Percentiles rank a stretch among this genome's conserved stretches.
phyloP scores from a whole-genome alignment of 106 monocot genomes.

The Vanilla planifolia region DNA sequence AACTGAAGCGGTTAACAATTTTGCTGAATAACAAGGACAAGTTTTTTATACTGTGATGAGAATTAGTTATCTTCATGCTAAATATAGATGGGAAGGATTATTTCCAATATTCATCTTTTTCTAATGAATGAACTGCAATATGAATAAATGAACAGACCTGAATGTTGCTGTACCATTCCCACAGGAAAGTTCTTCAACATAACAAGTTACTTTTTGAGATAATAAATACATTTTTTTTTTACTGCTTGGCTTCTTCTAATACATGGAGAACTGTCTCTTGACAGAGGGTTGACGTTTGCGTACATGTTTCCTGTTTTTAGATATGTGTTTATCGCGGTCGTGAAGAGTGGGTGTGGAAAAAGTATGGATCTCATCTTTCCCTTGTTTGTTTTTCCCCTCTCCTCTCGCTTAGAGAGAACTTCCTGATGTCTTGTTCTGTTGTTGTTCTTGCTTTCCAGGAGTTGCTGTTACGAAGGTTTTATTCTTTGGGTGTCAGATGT shows the following conservation, averaged over 20 bases:
- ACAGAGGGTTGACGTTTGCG: slow-evolving; percentile 4
- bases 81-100: background rate
- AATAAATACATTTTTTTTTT: background rate
- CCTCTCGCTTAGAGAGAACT: background rate
- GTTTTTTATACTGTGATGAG: too few relatives aligned
- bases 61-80: too few relatives aligned
- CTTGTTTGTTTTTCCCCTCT: background rate
- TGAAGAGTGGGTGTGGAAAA: slow-evolving; percentile 3
- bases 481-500: slow-evolving; percentile 18
- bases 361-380: background rate
- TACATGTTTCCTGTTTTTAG: background rate
- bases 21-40: too few relatives aligned
- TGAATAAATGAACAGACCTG: background rate
- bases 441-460: slow-evolving; percentile 9
- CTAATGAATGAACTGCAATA: background rate
- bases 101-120: background rate
- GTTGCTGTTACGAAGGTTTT: slow-evolving; percentile 15
- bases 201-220: background rate
- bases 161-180: too few relatives aligned
- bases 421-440: background rate
- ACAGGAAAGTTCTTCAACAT: too few relatives aligned
- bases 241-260: slow-evolving; percentile 1
- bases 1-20: too few relatives aligned
- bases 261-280: background rate
- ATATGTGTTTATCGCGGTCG: background rate